A percentile compares a stretch with the other conserved stretches of the same genome.
Conservation (phyloP, 768 basidiomycete genomes). For the Mycena vulgaris region DNA sequence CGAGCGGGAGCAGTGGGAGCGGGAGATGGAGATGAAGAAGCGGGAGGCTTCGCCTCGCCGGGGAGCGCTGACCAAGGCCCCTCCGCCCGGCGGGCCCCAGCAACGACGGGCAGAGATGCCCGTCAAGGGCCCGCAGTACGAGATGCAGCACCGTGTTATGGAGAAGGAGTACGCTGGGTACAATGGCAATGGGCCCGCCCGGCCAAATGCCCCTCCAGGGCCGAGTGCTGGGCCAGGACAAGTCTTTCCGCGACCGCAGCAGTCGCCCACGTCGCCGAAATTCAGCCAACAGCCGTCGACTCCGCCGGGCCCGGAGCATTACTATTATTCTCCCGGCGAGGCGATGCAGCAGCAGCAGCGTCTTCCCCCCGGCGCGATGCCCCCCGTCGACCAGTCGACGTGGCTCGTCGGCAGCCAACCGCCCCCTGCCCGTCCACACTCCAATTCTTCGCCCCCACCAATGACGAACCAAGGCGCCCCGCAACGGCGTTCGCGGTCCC, state of each 20-base stretch:
- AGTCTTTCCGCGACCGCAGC: slow-evolving; percentile 49
- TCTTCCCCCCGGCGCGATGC: slow-evolving; percentile 75
- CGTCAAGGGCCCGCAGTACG: slow-evolving; percentile 91
- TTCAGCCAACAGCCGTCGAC: slow-evolving; percentile 24
- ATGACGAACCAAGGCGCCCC: slow-evolving; percentile 35
- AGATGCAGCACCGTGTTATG: slow-evolving; percentile 94
- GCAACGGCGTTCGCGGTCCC: slow-evolving; percentile 66
- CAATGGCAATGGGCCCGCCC: slow-evolving; percentile 48
- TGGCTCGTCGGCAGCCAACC: slow-evolving; percentile 41
- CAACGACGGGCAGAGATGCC: slow-evolving; percentile 87
- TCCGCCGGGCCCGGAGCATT: slow-evolving; percentile 50
- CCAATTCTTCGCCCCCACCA: slow-evolving; percentile 51
- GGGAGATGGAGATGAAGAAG: slow-evolving; percentile 67
- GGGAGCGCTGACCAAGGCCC: slow-evolving; percentile 78
- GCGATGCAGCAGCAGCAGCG: slow-evolving; percentile 54
- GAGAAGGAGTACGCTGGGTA: slow-evolving; percentile 85
- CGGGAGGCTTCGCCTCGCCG: slow-evolving; percentile 67
- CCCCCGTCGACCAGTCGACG: slow-evolving; percentile 61
- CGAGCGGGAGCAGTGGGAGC: slow-evolving; percentile 54
- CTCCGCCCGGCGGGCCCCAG: slow-evolving; percentile 61
- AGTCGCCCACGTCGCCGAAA: slow-evolving; percentile 41
- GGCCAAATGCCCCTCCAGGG: slow-evolving; percentile 45
- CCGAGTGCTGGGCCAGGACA: slow-evolving; percentile 45
- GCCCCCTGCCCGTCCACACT: slow-evolving; percentile 38
- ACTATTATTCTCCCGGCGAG: slow-evolving; percentile 55